Percentiles rank a stretch among this genome's conserved stretches.
These are phyloP conservation scores for Vitis amurensis DNA, from an alignment of 164 flowering plant species.

Conservation along the genomic window DNA sequence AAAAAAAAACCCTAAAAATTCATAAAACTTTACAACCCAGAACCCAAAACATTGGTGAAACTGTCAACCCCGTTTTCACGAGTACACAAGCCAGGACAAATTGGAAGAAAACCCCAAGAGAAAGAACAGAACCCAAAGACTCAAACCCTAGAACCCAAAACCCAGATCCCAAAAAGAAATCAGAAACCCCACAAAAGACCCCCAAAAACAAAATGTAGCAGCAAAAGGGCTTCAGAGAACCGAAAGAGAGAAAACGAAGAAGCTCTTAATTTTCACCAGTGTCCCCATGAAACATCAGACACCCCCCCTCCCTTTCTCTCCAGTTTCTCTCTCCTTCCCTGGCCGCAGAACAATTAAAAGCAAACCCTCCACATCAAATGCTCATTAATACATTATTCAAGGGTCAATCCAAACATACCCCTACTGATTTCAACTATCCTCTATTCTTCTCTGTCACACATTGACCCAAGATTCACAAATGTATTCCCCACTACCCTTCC, in stretches of 20 bases:
- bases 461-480: constrained; percentile 9
- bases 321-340: constrained; percentile 11
- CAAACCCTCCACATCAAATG: constrained; percentile 27
- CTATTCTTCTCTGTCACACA: constrained; percentile 10
- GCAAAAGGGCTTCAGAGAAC: background rate
- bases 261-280: constrained; percentile 1
- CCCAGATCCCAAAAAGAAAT: constrained; percentile 28
- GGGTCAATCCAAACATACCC: constrained; percentile 20
- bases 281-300: constrained; percentile 16
- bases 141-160: constrained; percentile 26
- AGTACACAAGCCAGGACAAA: constrained; percentile 1
- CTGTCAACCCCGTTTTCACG: constrained; percentile 8
- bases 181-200: constrained; percentile 2
- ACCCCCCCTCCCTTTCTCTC: constrained; percentile 9
- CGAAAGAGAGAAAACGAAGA: background rate
- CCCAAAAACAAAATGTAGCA: background rate
- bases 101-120: constrained; percentile 14
- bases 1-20: background rate
- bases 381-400: constrained; percentile 19
- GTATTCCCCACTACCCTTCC: background rate
- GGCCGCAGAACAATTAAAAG: constrained; percentile 20
- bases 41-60: constrained; percentile 10
- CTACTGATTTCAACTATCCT: constrained; percentile 14
- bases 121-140: constrained; percentile 8
- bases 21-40: background rate